Evolutionary conservation across 345 rosid genomes (phyloP).

Genomic region (Microthlaspi erraticum): DNA sequence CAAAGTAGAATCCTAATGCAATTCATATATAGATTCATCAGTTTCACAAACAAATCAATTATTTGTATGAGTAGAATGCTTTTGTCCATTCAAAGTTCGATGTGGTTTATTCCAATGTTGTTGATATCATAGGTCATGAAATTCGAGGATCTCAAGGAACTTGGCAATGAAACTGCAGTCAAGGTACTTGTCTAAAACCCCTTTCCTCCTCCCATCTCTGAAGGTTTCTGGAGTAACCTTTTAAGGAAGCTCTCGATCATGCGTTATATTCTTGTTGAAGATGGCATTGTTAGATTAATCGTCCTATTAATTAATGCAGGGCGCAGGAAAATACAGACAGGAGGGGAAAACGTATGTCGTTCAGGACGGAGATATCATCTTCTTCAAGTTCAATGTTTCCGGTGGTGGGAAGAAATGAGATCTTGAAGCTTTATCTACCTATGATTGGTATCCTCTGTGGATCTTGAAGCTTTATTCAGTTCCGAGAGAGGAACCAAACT

Average conservation of each 20-base stretch:
- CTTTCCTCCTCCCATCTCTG: neutral
- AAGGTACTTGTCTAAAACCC: constrained; percentile 58
- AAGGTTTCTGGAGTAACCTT: neutral
- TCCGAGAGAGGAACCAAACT: constrained; percentile 34
- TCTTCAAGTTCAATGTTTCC: constrained; percentile 96
- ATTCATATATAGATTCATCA: neutral
- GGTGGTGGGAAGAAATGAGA: constrained; percentile 97
- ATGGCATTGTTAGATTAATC: constrained; percentile 18
- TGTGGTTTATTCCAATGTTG: constrained; percentile 20
- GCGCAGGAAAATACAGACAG: constrained; percentile 90
- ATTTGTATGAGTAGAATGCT: constrained; percentile 22
- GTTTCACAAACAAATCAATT: neutral
- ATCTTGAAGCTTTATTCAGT: constrained; percentile 28
- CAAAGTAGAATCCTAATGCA: constrained; percentile 1
- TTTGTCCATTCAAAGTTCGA: constrained; percentile 4
- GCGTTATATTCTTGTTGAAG: neutral
- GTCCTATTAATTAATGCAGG: constrained; percentile 53
- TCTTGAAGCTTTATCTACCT: constrained; percentile 22
- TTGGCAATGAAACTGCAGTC: constrained; percentile 81
- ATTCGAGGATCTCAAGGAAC: constrained; percentile 93
- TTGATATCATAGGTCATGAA: constrained; percentile 79
- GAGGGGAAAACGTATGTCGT: constrained; percentile 96
- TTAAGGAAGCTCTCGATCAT: too few relatives aligned
- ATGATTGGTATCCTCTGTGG: constrained; percentile 28
- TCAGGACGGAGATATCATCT: constrained; percentile 91